Evolutionary conservation across 1,284 basidiomycete species (phyloP), one percentile per base, ranked within the genome.

Genomic region (Marasmius tenuissimus): DNA sequence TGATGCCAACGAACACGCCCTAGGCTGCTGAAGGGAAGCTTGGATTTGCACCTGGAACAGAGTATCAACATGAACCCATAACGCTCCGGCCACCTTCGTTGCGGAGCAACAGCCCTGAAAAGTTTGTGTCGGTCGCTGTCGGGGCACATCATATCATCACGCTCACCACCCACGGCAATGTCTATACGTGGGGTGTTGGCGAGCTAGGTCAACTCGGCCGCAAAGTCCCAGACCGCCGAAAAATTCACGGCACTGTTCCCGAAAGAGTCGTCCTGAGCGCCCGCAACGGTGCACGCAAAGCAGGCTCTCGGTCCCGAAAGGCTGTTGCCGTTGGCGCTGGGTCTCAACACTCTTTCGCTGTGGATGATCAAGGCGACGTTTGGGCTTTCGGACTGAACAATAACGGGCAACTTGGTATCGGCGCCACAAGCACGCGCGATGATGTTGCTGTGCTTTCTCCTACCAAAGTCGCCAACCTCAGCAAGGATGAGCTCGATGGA

Each of bases 331-430:
- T 94, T 63, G 91, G 88, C 8, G 81, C 88, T 0, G 92, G 92
- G 3, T 81, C 81, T 51, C 88, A 87, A 70, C 87, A 88, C 71
- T 91, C 89, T 1, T 94, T 94, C 70, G 93, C 92, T 1, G 83
- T 94, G 62, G 86, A 92, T 70, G 79, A 82, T 64, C 74, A 81
- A 45, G 92, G 92, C 48, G 79, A 79, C 27, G 89, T 93, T 5
- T 93, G 84, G 78, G 91, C 85, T 2, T 94, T 93, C 93, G 93
- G 93, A 18, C 78, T 93, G 61, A 94, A 95, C 75, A 85, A 63
- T 47, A 66, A 69, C 61, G 70, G 71, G 18, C 71, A 73, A 59
- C 64, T 65, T 1, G 72, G 72, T 27, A 69, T 66, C 3, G 70
- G 70, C 10, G 54, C 78, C 33, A 75, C 73, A 35, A 72, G 72